Percentiles rank a stretch among this genome's conserved stretches.
phyloP scores from a whole-genome alignment of 345 rosid species.

The Limnanthes douglasii region DNA sequence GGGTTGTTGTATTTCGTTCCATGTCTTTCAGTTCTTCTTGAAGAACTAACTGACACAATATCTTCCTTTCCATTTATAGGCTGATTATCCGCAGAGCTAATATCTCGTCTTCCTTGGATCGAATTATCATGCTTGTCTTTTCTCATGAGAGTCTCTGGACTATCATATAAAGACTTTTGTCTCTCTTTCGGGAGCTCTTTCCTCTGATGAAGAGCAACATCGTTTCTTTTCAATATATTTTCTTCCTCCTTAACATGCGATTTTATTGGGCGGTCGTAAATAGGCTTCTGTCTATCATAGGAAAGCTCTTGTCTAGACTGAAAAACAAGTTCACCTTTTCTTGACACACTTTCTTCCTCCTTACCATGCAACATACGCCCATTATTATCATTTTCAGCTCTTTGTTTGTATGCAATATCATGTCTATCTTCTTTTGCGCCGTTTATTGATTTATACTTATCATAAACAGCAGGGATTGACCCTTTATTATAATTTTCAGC shows the following conservation, averaged over 20 bases:
- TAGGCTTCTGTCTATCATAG: conserved; percentile 15
- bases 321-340: conserved; percentile 14
- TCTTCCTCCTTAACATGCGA: conserved; percentile 16
- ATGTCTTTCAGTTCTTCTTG: too few relatives aligned
- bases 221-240: conserved; percentile 12
- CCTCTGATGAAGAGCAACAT: too few relatives aligned
- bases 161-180: too few relatives aligned
- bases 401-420: conserved; percentile 14
- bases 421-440: conserved; percentile 16
- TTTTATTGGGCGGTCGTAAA: too few relatives aligned
- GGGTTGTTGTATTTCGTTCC: too few relatives aligned
- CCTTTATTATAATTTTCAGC: conserved; percentile 8
- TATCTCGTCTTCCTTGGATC: conserved; percentile 5
- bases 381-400: conserved; percentile 5
- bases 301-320: conserved; percentile 16
- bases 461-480: conserved; percentile 11
- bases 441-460: conserved; percentile 16
- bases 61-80: too few relatives aligned
- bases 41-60: too few relatives aligned
- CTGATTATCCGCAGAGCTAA: not conserved
- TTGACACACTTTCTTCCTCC: conserved; percentile 15
- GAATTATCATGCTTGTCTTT: conserved; percentile 19
- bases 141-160: conserved; percentile 13
- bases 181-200: too few relatives aligned
- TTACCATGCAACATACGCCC: conserved; percentile 14